Base-by-base conservation (phyloP, 805 yeast species). In the Sungouiozyma intestinalis region DNA sequence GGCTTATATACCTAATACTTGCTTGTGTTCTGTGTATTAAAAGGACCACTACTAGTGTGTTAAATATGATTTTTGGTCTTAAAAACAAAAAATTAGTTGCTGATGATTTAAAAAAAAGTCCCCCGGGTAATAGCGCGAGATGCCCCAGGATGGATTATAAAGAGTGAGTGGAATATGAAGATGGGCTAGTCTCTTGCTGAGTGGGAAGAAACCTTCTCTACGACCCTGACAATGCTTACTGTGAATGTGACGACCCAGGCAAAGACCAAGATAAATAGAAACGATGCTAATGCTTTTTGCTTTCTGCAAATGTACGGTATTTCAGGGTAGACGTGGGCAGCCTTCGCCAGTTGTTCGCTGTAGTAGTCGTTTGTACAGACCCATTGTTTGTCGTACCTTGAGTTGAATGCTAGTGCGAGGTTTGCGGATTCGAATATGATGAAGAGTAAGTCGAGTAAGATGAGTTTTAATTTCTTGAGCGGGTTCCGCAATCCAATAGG, bases 401-500 rank as follows among this genome's bases (percentile, higher is more conserved):
- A 79, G 57, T 86, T 81, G 65, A 87, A 87, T 3, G 96, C 76
- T 32, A 90, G 68, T 3, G 97, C 78, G 42, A 90, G 63, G 58
- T 87, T 88, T 1, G 97, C 96, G 36, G 94, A 76, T 14, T 87
- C 79, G 55, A 88, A 85, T 17, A 90, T 87, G 48, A 92, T 85
- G 61, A 92, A 86, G 27, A 90, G 64, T 35, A 90, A 67, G 58
- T 92, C 98, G 50, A 87, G 67, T 68, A 87, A 67, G 46, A 90
- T 75, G 41, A 90, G 71, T 54, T 84, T 72, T 69, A 92, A 74
- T 58, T 92, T 92, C 18, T 83, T 85, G 45, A 76, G 67, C 0
- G 97, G 94, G 47, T 85, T 76, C 51, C 98, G 73, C 36, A 92
- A 68, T 0, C 98, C 98, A 39, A 92, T 61, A 0, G 97, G 98